These are phyloP conservation scores for Nothophoma quercina DNA, from an alignment of 2,329 filamentous ascomycete species.

Conservation along the genomic window DNA sequence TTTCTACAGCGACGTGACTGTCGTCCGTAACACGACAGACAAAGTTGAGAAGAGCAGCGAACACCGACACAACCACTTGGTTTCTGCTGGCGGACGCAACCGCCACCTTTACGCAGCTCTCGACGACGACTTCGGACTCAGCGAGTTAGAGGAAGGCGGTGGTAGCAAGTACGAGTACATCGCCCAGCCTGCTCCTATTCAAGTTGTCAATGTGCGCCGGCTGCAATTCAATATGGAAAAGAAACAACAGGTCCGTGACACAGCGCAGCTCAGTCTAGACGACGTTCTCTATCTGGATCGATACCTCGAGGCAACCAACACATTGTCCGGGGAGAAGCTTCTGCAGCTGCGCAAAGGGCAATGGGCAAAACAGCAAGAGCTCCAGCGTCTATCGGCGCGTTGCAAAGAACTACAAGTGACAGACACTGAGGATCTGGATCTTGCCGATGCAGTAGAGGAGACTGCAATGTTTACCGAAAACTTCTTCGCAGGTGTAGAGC, in stretches of 20 bases:
- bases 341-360: conserved; percentile 71
- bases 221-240: conserved; percentile 71
- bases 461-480: conserved; percentile 33
- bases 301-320: conserved; percentile 62
- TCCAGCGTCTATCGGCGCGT: conserved; percentile 63
- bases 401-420: conserved; percentile 52
- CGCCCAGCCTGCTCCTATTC: conserved; percentile 77
- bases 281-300: conserved; percentile 86
- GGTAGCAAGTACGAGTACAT: conserved; percentile 45
- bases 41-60: conserved; percentile 62
- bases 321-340: conserved; percentile 53
- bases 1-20: conserved; percentile 56
- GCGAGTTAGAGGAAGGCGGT: conserved; percentile 65
- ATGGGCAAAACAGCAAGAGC: conserved; percentile 76
- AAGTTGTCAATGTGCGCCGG: conserved; percentile 90
- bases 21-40: conserved; percentile 41
- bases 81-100: conserved; percentile 65
- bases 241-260: conserved; percentile 55
- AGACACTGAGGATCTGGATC: conserved; percentile 35
- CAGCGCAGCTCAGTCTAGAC: conserved; percentile 76
- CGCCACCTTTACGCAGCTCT: conserved; percentile 83
- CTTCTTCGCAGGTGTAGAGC: conserved; percentile 7
- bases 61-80: conserved; percentile 68
- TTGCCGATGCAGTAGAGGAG: conserved; percentile 43
- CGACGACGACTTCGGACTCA: conserved; percentile 83